Evolutionary conservation across 352 stramenopile genomes (phyloP), one percentile per base, ranked within the genome.

Genomic region (Globisporangium orthogonon): DNA sequence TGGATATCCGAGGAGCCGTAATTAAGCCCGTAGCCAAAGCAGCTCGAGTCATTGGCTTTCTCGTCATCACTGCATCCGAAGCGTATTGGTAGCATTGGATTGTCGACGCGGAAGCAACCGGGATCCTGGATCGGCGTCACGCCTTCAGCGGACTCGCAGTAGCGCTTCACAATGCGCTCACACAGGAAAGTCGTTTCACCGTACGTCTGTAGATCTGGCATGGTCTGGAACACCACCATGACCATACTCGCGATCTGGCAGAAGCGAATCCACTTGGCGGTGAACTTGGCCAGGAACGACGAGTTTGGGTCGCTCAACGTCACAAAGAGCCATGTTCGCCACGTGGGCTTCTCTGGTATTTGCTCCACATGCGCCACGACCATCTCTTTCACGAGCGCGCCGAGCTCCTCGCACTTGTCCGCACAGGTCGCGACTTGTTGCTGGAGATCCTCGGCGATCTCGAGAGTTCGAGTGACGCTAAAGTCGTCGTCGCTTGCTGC

Each of bases 121-220:
- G 80, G 78, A 43, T 91, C 80, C n/a, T 62, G 65, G 7, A 70
- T 60, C 10, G 66, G 55, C 3, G 61, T 66, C 14, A 83, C 50
- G 2, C 54, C 56, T 0, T 41, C 33, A 0, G 65, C 70, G 7
- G 63, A 55, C 3, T 65, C 56, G 30, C 81, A 91, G 57, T 91
- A 91, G 5, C 49, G 45, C 50, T 83, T 41, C 11, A 87, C 81
- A 7, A 71, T 66, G 13, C 67, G 66, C 56, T 91, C 81, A 45
- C 81, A 91, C 48, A 89, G 58, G 18, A 70, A 68, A 9, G 78
- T 88, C 11, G 66, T 14, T 28, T 89, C 76, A 33, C 78, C 78
- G 59, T 87, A 89, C 11, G 74, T 83, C 48, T 91, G 81, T 33
- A 91, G 56, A 28, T 91, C 81, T 1, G 81, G 81, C 78, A 91